Evolutionary conservation across 257 asterid genomes (phyloP).

Genomic region (Solanum peruvianum): DNA sequence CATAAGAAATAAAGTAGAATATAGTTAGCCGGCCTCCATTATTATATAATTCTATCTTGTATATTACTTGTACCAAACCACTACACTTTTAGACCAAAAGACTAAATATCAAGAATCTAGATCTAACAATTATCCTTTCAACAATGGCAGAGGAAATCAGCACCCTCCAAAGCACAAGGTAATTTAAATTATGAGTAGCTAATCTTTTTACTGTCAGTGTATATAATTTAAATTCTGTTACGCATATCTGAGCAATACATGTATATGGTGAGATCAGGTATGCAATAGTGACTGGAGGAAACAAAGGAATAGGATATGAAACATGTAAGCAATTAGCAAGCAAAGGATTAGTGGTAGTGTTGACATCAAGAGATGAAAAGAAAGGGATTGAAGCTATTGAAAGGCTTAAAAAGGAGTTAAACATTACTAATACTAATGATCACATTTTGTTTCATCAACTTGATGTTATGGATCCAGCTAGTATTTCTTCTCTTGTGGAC

Average conservation of each 20-base stretch:
- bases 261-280: background rate
- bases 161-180: background rate
- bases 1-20: no score
- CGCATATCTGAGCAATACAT: background rate
- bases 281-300: slow-evolving; percentile 43
- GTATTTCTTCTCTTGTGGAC: slow-evolving; percentile 17
- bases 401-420: slow-evolving; percentile 2
- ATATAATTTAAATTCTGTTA: background rate
- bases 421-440: no score
- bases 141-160: background rate
- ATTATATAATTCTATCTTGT: background rate
- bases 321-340: slow-evolving; percentile 37
- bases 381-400: slow-evolving; percentile 37
- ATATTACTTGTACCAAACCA: background rate
- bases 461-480: slow-evolving; percentile 24
- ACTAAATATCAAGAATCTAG: slow-evolving; percentile 4
- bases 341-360: slow-evolving; percentile 29
- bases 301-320: slow-evolving; percentile 46
- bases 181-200: background rate
- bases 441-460: background rate
- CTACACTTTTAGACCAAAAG: background rate
- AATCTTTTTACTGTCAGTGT: background rate
- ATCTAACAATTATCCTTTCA: background rate
- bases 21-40: background rate
- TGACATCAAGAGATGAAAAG: slow-evolving; percentile 37